These are phyloP conservation scores for Fusarium longipes DNA, from an alignment of 2,329 filamentous ascomycete genomes.

Conservation along the genomic window DNA sequence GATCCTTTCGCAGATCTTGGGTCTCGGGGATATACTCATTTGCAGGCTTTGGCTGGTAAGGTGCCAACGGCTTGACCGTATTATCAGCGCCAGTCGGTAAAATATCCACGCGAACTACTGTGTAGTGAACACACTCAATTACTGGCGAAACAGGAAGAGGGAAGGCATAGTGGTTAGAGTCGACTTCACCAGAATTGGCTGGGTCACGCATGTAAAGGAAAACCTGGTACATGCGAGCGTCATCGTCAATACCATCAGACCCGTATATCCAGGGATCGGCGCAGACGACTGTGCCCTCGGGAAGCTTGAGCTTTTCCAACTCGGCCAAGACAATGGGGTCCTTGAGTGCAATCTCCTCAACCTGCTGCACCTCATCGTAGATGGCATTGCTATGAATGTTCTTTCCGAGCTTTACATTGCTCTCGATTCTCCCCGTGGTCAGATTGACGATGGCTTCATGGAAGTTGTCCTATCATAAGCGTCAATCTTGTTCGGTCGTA, in stretches of 20 bases:
- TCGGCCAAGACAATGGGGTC: slow-evolving; percentile 31
- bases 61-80: not conserved
- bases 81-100: slow-evolving; percentile 29
- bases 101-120: slow-evolving; percentile 23
- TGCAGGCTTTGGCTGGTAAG: slow-evolving; percentile 19
- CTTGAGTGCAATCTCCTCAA: slow-evolving; percentile 32
- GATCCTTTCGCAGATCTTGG: slow-evolving; percentile 61
- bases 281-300: slow-evolving; percentile 32
- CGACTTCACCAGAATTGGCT: slow-evolving; percentile 26
- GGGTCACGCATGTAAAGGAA: slow-evolving; percentile 38
- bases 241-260: slow-evolving; percentile 35
- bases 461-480: slow-evolving; percentile 22
- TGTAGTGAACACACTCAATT: slow-evolving; percentile 31
- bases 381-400: slow-evolving; percentile 33
- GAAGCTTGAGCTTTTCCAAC: slow-evolving; percentile 29
- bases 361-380: slow-evolving; percentile 32
- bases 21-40: slow-evolving; percentile 64
- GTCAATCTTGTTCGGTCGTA: not conserved
- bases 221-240: slow-evolving; percentile 38
- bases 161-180: slow-evolving; percentile 39
- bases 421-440: slow-evolving; percentile 25
- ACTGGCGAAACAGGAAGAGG: slow-evolving; percentile 32
- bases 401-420: slow-evolving; percentile 32
- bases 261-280: slow-evolving; percentile 40
- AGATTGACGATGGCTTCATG: slow-evolving; percentile 37